These are phyloP conservation scores for Hemisphaericaspora lyxosophila DNA, from an alignment of 1,139 yeast genomes.

Conservation along the genomic window DNA sequence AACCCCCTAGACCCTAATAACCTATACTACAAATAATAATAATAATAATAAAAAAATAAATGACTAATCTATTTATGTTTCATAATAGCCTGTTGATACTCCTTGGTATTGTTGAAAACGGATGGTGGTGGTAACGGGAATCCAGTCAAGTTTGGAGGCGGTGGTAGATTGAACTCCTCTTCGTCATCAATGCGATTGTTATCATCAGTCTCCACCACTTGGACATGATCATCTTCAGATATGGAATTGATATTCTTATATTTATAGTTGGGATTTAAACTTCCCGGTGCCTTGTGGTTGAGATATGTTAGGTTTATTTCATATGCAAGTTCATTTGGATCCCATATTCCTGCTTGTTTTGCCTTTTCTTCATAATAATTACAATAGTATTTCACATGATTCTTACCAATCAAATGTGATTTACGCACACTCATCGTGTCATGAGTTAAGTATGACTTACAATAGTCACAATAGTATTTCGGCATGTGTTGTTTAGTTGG, in stretches of 20 bases:
- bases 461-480: conserved; percentile 81
- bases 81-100: conserved; percentile 20
- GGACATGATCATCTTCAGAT: conserved; percentile 14
- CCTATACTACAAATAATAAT: no score
- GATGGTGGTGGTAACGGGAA: conserved; percentile 41
- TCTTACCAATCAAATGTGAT: conserved; percentile 77
- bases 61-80: conserved; percentile 12
- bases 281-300: conserved; percentile 49
- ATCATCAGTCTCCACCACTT: conserved; percentile 10
- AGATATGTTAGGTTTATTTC: conserved; percentile 40
- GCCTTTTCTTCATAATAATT: conserved; percentile 71
- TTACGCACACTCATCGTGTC: conserved; percentile 86
- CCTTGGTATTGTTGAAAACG: conserved; percentile 23
- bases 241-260: conserved; percentile 3
- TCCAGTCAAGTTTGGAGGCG: conserved; percentile 31
- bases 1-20: no score
- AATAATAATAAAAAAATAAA: no score
- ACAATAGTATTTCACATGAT: conserved; percentile 73
- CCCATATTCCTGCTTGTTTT: conserved; percentile 48
- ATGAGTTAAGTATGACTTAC: conserved; percentile 83
- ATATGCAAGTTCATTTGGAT: conserved; percentile 38
- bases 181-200: conserved; percentile 21
- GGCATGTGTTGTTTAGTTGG: conserved; percentile 34
- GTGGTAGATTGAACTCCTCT: conserved; percentile 28
- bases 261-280: conserved; percentile 10